Evolutionary conservation across 1,139 yeast genomes (phyloP).

Genomic region (Yamadazyma dendronema): DNA sequence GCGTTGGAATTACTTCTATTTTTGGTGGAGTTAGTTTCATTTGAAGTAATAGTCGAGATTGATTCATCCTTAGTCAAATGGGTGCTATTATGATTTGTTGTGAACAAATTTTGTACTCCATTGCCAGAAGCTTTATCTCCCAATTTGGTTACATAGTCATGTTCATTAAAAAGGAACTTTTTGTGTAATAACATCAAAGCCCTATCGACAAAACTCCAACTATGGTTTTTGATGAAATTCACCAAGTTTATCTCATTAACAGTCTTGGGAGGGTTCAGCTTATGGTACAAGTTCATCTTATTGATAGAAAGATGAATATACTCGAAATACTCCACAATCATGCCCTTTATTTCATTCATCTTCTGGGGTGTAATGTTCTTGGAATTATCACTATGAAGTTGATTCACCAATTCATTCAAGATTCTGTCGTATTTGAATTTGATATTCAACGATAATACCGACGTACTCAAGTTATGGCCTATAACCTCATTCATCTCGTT

Average conservation of each 20-base stretch:
- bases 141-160: not conserved
- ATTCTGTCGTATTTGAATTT: constrained; percentile 53
- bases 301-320: constrained; percentile 47
- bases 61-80: constrained; percentile 11
- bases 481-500: constrained; percentile 22
- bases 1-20: constrained; percentile 5
- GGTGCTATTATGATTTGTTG: not conserved
- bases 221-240: constrained; percentile 48
- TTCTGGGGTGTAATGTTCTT: constrained; percentile 36
- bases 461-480: constrained; percentile 31
- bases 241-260: constrained; percentile 46
- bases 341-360: constrained; percentile 42
- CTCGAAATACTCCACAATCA: constrained; percentile 49
- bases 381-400: constrained; percentile 40
- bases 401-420: constrained; percentile 50
- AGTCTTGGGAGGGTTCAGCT: constrained; percentile 27
- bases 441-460: constrained; percentile 47
- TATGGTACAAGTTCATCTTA: constrained; percentile 25
- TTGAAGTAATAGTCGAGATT: constrained; percentile 6
- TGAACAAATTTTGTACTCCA: not conserved
- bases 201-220: constrained; percentile 56
- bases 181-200: constrained; percentile 55
- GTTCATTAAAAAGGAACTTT: constrained; percentile 42
- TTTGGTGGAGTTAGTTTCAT: not conserved
- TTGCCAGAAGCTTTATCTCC: not conserved